Evolutionary conservation across 1,284 basidiomycete species (phyloP).

Genomic region (Naganishia sp.): DNA sequence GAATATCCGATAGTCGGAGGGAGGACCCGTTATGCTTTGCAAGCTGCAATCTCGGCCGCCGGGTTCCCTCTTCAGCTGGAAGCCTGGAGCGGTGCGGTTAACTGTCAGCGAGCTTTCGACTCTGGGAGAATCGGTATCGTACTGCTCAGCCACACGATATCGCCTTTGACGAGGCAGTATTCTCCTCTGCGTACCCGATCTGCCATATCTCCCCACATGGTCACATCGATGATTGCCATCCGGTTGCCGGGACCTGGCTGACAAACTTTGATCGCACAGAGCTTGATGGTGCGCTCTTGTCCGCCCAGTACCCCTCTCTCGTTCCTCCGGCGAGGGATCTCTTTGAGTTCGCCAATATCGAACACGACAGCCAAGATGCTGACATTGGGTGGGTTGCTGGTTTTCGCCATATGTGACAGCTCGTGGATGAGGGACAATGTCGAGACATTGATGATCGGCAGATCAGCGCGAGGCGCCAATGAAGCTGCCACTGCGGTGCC

Average conservation of each 20-base stretch:
- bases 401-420: not conserved
- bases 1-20: constrained; percentile 23
- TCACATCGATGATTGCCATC: constrained; percentile 16
- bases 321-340: constrained; percentile 6
- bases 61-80: constrained; percentile 1
- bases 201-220: constrained; percentile 18
- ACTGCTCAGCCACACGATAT: constrained; percentile 30
- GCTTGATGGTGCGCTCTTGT: not conserved
- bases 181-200: constrained; percentile 9
- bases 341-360: constrained; percentile 22
- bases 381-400: not conserved
- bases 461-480: not conserved
- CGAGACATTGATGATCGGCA: constrained; percentile 20
- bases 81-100: not conserved
- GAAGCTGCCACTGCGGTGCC: not conserved
- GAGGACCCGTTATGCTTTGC: not conserved
- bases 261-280: constrained; percentile 10
- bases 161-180: constrained; percentile 15
- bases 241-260: not conserved
- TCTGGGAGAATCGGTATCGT: not conserved
- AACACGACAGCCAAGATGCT: constrained; percentile 25
- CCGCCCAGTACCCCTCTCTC: not conserved
- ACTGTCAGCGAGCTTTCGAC: not conserved
- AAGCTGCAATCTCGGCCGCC: not conserved
- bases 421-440: constrained; percentile 8